A percentile compares a stretch with the other conserved stretches of the same genome.
Evolutionary conservation across 805 yeast genomes (phyloP).

Genomic region (Tetrapisispora nanseiensis): DNA sequence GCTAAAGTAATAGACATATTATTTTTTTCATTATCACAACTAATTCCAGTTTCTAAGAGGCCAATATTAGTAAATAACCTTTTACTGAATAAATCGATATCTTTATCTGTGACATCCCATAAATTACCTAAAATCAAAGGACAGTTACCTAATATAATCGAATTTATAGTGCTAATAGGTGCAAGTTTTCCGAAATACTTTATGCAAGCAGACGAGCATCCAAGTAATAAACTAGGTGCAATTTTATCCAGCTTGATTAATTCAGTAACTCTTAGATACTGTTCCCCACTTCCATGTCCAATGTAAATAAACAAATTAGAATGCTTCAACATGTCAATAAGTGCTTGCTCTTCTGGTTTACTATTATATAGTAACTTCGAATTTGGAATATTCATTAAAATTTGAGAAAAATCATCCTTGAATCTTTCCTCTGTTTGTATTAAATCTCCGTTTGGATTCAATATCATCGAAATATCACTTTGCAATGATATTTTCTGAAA

Average conservation of each 20-base stretch:
- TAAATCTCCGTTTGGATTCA: constrained; percentile 81
- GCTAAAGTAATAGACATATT: constrained; percentile 41
- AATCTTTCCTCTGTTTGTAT: constrained; percentile 53
- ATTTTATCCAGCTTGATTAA: constrained; percentile 36
- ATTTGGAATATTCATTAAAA: constrained; percentile 19
- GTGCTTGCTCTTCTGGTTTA: constrained; percentile 48
- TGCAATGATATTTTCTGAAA: constrained; percentile 13
- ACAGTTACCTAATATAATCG: constrained; percentile 71
- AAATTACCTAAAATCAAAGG: constrained; percentile 77
- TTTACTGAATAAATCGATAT: constrained; percentile 69
- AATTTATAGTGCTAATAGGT: constrained; percentile 66
- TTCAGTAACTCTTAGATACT: constrained; percentile 49
- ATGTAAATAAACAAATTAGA: constrained; percentile 58
- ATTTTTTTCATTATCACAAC: constrained; percentile 4
- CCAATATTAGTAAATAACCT: constrained; percentile 62
- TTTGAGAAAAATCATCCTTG: constrained; percentile 32
- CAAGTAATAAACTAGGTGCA: constrained; percentile 63
- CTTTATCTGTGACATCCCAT: constrained; percentile 98
- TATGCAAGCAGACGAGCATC: constrained; percentile 82
- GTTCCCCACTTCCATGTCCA: constrained; percentile 98
- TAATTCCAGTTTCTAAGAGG: constrained; percentile 25
- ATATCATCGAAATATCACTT: constrained; percentile 45
- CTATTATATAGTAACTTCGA: constrained; percentile 49
- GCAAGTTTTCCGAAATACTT: constrained; percentile 49
- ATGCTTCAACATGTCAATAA: constrained; percentile 34